Base-by-base conservation (phyloP, 768 basidiomycete species). In the Daedalea quercina region DNA sequence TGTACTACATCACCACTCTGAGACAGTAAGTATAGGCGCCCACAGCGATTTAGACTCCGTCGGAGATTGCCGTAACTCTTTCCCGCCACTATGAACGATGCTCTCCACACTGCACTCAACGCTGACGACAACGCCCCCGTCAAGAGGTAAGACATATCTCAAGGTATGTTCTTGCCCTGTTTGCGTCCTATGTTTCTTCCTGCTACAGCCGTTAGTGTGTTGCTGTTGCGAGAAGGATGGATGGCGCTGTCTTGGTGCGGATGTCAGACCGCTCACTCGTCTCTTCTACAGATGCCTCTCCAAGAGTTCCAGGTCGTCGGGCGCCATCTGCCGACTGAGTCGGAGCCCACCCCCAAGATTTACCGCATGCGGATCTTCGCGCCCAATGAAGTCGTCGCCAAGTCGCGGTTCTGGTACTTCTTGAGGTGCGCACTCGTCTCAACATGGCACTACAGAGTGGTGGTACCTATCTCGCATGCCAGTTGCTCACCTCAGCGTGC, bases 381-480 rank as follows among this genome's bases (percentile, higher is more conserved):
- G 60, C 92, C 93, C 60, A 97, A 97, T 70, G 92, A 96, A 58
- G 94, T 97, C 60, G 93, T 99, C 65, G 95, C 96, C 64, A 98
- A 99, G 79, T 95, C 92, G 47, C 86, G 95, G 55, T 99, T 96
- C 87, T 98, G 96, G 95, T 97, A 97, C 77, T 99, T 95, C 84
- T 78, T 99, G 55, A 85, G 87, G 88, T 88, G 58, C 63, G 83
- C 62, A 3, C 20, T 26, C 9, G n/a, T 22, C 34, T 57, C 9
- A 23, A 34, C 23, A 17, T 50, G 20, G 13, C 24, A 28, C n/a
- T 43, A 20, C 47, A n/a, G n/a, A n/a, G 20, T 44, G 19, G 28
- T 31, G 6, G 28, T 31, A 31, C 28, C 24, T 12, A 3, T n/a
- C 0, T 24, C 23, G 15, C 12, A 33, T 37, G 17, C 50, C 15